phyloP scores from a whole-genome alignment of 1,139 yeast genomes.

The Hanseniaspora gamundiae region DNA sequence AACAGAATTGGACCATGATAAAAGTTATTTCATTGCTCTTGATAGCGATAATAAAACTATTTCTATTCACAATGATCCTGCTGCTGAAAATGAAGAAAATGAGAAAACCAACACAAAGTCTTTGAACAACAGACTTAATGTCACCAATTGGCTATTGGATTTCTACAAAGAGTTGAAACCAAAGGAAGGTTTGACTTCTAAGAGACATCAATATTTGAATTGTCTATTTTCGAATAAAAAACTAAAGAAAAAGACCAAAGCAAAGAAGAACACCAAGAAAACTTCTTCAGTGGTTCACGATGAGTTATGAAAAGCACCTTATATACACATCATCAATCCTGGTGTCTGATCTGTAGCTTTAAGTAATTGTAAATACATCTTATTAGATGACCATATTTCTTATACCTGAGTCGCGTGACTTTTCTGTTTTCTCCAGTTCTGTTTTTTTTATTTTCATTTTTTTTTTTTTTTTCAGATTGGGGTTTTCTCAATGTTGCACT shows the following conservation, averaged over 20 bases:
- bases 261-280: background rate
- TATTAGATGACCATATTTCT: too few relatives aligned
- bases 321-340: too few relatives aligned
- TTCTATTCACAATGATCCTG: background rate
- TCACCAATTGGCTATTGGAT: background rate
- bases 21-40: slow-evolving; percentile 14
- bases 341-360: too few relatives aligned
- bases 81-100: background rate
- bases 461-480: too few relatives aligned
- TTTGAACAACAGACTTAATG: background rate
- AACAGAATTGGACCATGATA: slow-evolving; percentile 8
- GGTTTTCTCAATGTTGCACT: too few relatives aligned
- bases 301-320: background rate
- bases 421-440: too few relatives aligned
- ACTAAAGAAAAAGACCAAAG: background rate
- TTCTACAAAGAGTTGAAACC: background rate
- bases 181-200: background rate
- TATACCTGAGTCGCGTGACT: too few relatives aligned
- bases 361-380: too few relatives aligned
- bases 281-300: background rate
- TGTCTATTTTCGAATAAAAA: background rate
- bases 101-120: background rate
- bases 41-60: slow-evolving; percentile 13
- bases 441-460: too few relatives aligned
- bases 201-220: background rate